Base-by-base conservation (phyloP, 2,329 filamentous ascomycete species). In the Xylariomycetidae sp. region DNA sequence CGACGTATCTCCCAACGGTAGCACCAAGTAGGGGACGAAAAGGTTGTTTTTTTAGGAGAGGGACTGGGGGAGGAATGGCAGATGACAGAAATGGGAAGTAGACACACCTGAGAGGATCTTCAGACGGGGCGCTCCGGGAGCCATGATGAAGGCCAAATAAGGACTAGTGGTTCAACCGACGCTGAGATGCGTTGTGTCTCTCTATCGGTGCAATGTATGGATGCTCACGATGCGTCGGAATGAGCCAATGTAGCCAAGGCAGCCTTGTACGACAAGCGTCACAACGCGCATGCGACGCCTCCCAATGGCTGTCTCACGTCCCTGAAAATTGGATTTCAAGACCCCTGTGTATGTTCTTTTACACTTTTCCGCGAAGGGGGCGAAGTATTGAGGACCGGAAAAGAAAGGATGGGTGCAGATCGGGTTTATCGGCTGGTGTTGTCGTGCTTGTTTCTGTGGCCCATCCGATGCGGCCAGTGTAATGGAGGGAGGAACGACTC, bases 91-190 rank as follows among this genome's bases (percentile, higher is more conserved):
- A 38, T 37, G 35, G 38, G 42, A 50, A 51, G 48, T 42, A 53
- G 49, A 71, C 74, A 62, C 63, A 77, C 74, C 74, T 70, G 72
- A 74, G 57, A 77, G 66, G 61, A 75, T 67, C 65, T 70, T 76
- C 61, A 72, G 67, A 63, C 72, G 72, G 62, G 74, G 72, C 59
- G 72, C 65, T 58, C 68, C 63, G 60, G 74, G 72, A 63, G 72
- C 72, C 74, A 77, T 77, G 60, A 60, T 69, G 59, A 59, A 54
- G 57, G 48, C 60, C 59, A 49, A 53, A 59, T 58, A 48, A 46
- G 56, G 59, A 62, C 38, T 51, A 53, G 48, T 43, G 42, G 44
- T 41, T 45, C 40, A 37, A 40, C 30, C 33, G 38, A 34, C 36
- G 23, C 33, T 31, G 41, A 42, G 36, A 43, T 40, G 39, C 39